Conservation (phyloP, 1,139 yeast species). For the Sugiyamaella xylanicola region DNA sequence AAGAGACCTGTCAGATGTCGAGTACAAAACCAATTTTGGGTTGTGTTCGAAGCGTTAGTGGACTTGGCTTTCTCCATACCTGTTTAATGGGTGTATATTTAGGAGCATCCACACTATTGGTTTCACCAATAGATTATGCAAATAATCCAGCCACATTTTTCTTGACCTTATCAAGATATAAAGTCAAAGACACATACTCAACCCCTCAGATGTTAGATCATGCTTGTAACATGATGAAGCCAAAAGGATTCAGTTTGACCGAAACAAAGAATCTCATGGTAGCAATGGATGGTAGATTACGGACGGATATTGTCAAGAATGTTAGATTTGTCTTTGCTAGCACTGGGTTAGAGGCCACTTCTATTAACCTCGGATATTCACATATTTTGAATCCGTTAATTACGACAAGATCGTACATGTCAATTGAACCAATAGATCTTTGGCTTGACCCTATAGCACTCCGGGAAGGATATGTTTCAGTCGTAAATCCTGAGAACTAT, state of each 20-base stretch:
- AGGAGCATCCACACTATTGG: constrained; percentile 82
- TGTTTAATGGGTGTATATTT: constrained; percentile 79
- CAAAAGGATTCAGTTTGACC: constrained; percentile 63
- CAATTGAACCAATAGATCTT: constrained; percentile 84
- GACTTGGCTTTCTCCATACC: constrained; percentile 85
- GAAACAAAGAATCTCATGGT: constrained; percentile 81
- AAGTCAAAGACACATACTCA: constrained; percentile 83
- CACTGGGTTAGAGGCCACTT: constrained; percentile 65
- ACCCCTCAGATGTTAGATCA: constrained; percentile 84
- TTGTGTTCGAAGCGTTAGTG: constrained; percentile 80
- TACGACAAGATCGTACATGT: constrained; percentile 82
- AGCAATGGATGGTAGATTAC: constrained; percentile 76
- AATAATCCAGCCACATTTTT: constrained; percentile 74
- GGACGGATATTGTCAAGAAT: constrained; percentile 57
- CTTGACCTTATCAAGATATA: constrained; percentile 70
- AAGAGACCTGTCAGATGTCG: constrained; percentile 86
- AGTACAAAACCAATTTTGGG: constrained; percentile 76
- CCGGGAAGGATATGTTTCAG: constrained; percentile 81
- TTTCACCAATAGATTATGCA: constrained; percentile 78
- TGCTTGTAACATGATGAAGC: constrained; percentile 64
- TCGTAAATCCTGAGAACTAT: constrained; percentile 71
- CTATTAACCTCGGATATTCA: constrained; percentile 76
- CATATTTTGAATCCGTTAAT: constrained; percentile 83
- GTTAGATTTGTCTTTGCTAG: constrained; percentile 66
- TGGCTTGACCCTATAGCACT: constrained; percentile 87